phyloP scores from a whole-genome alignment of 2,329 filamentous ascomycete species.

The Epichloe glyceriae region DNA sequence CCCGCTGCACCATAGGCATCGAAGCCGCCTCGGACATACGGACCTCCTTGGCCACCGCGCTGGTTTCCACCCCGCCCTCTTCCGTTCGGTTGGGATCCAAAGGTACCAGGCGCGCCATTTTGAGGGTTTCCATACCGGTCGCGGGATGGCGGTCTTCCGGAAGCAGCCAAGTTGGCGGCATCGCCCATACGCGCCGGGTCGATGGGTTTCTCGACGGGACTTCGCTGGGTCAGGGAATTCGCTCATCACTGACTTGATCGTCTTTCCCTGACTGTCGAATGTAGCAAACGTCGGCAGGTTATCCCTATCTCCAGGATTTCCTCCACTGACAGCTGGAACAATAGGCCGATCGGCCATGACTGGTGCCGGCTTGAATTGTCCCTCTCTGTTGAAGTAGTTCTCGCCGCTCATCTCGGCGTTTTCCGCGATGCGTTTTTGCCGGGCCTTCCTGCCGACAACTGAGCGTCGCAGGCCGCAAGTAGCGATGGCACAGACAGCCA shows the following conservation, averaged over 20 bases:
- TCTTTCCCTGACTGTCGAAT: conserved; percentile 56
- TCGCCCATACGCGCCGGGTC: conserved; percentile 25
- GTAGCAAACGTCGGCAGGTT: conserved; percentile 45
- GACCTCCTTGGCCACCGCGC: conserved; percentile 30
- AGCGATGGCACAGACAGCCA: conserved; percentile 68
- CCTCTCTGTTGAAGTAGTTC: conserved; percentile 71
- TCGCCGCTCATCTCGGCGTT: conserved; percentile 96
- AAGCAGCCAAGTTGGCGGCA: conserved; percentile 19
- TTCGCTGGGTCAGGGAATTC: conserved; percentile 56
- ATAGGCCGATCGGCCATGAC: conserved; percentile 40
- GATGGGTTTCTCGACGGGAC: conserved; percentile 40
- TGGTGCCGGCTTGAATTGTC: conserved; percentile 34
- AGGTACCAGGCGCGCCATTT: conserved; percentile 29
- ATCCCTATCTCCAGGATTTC: conserved; percentile 35
- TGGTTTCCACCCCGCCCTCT: conserved; percentile 35
- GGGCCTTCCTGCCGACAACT: conserved; percentile 80
- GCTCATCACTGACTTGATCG: conserved; percentile 53
- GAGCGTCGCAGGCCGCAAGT: conserved; percentile 93
- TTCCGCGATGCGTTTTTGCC: conserved; percentile 79
- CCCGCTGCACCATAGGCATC: conserved; percentile 30
- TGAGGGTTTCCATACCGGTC: conserved; percentile 56
- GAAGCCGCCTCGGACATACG: conserved; percentile 39
- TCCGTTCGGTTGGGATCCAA: conserved; percentile 37
- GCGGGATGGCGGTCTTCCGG: conserved; percentile 28
- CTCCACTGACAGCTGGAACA: conserved; percentile 42